Conservation (phyloP, 202 grass and related monocot species). For the Panicum hallii region DNA sequence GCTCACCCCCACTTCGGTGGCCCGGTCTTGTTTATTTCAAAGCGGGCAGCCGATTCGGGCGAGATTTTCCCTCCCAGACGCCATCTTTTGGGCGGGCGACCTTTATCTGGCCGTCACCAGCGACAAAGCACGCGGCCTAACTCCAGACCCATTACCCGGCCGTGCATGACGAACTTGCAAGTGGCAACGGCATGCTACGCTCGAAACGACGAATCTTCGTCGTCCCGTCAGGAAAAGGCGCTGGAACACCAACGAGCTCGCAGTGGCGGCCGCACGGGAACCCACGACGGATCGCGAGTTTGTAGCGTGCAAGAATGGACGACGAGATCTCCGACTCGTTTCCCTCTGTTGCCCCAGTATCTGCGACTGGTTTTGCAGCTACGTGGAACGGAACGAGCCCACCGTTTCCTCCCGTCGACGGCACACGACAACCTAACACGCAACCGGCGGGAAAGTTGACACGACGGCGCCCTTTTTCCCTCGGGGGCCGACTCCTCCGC, state of each 20-base stretch:
- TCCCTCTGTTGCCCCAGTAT: not conserved
- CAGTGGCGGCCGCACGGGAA: not conserved
- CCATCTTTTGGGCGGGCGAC: not conserved
- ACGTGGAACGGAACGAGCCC: not conserved
- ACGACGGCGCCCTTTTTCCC: not conserved
- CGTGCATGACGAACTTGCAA: no score
- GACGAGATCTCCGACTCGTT: not conserved
- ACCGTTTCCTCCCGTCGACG: not conserved
- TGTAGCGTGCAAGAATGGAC: not conserved
- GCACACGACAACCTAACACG: not conserved
- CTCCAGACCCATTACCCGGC: not conserved
- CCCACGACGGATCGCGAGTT: not conserved
- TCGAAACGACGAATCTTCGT: no score
- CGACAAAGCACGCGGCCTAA: slow-evolving; percentile 33
- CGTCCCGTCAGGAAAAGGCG: no score
- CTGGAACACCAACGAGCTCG: not conserved
- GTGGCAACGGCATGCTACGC: no score
- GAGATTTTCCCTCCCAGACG: not conserved
- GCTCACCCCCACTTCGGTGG: not conserved
- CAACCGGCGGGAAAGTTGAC: not conserved
- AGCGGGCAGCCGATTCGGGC: not conserved
- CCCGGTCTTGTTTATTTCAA: slow-evolving; percentile 1
- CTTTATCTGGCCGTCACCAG: slow-evolving; percentile 1
- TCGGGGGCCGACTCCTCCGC: not conserved
- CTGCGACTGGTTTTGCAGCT: not conserved